Evolutionary conservation across 805 yeast genomes (phyloP).

Genomic region (Candida suzukii): DNA sequence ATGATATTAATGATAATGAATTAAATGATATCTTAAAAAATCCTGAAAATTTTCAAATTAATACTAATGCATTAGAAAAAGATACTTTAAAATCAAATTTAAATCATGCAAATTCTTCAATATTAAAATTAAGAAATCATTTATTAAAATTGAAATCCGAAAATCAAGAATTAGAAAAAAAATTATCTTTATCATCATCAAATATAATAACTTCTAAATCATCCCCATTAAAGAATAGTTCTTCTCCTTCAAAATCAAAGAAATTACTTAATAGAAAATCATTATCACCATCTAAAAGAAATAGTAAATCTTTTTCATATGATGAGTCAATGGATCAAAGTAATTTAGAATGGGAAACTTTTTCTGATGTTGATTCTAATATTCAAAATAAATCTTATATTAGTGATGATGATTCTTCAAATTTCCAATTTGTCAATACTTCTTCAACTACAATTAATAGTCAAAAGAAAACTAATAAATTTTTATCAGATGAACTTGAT

Average conservation of each 20-base stretch:
- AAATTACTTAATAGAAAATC: conserved; percentile 1
- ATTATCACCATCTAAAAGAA: conserved; percentile 11
- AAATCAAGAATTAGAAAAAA: conserved; percentile 17
- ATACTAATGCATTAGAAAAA: conserved; percentile 44
- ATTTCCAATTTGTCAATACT: not conserved
- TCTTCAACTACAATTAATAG: not conserved
- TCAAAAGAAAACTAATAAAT: not conserved
- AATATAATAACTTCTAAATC: not conserved
- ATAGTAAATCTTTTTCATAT: conserved; percentile 9
- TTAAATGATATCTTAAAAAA: conserved; percentile 34
- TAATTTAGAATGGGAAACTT: conserved; percentile 15
- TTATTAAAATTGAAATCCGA: conserved; percentile 36
- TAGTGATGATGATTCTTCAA: not conserved
- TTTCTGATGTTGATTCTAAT: conserved; percentile 11
- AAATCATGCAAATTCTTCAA: conserved; percentile 55
- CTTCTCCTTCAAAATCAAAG: not conserved
- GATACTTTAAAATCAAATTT: conserved; percentile 63
- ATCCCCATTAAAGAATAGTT: not conserved
- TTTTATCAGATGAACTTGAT: conserved; percentile 15
- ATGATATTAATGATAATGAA: conserved; percentile 24
- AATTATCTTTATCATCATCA: conserved; percentile 3
- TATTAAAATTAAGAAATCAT: conserved; percentile 49
- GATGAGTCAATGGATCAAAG: conserved; percentile 4
- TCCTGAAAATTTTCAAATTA: conserved; percentile 24
- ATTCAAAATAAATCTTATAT: too few relatives aligned